Evolutionary conservation across 257 asterid genomes (phyloP), one percentile per base, ranked within the genome.

Genomic region (Galeopsis tetrahit): DNA sequence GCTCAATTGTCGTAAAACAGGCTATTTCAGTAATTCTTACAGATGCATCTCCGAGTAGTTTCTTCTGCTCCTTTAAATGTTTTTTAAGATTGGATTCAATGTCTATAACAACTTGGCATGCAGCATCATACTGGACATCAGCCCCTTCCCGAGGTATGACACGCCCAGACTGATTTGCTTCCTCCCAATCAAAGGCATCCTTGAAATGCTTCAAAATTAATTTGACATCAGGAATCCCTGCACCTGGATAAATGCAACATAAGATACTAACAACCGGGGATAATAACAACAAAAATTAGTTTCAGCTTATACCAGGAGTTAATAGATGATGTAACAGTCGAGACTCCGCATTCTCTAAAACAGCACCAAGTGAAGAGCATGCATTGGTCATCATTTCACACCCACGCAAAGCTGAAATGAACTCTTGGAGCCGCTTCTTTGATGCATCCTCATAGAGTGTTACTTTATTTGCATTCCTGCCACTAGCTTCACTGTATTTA

Each of bases 141-240:
- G 83, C 99, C 78, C 97, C 98, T 77, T 89, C 96, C 74, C 85
- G 82, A 48, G 98, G 99, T 81, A 94, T 83, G 62, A 94, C 80
- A 68, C 99, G 98, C 43, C 99, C 99, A 7, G 97, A 91, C 65
- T 76, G 80, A 78, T 85, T 82, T 79, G 99, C 99, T 86, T 91
- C 98, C 75, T 79, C 89, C 98, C 99, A 94, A 77, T 91, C 99
- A 73, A 94, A 94, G 71, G 95, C 96, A 79, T 85, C 95, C 82
- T 87, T 94, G 91, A 89, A 94, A 80, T 83, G 85, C 71, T 69
- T 84, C 74, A 94, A 82, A 85, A 88, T 78, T 28, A 89, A 75
- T 67, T 69, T 69, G 70, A 82, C 88, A 65, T 87, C 89, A 51
- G 96, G 91, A 81, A 86, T 82, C 66, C 90, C 90, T 63, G 86